Evolutionary conservation across 2,329 filamentous ascomycete species (phyloP), one percentile per base, ranked within the genome.

Genomic region (Pestalotiopsis sp.): DNA sequence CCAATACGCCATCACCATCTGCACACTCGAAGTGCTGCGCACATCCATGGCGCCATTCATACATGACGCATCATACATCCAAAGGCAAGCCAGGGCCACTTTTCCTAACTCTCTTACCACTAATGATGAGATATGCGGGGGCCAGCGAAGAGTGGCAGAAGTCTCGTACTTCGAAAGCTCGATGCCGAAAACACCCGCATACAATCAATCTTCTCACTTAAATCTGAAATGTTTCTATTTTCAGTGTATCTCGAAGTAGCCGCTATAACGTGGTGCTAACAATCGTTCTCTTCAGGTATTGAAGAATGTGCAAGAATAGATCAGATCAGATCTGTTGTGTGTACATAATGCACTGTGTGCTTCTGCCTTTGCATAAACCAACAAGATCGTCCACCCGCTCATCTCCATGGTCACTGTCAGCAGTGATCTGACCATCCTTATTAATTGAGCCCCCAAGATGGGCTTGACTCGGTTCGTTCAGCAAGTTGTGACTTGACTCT

Each of bases 131-230:
- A 82, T 79, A 79, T 81, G 84, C 84, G 84, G 84, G 69, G 84
- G 84, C 84, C 84, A 86, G 84, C 84, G 77, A 76, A 82, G 70
- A 76, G 71, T 76, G 66, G 61, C 76, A 74, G 59, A 40, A 70
- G 75, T 74, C 73, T 72, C 73, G 73, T 70, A 60, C 61, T 58
- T 63, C 63, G 69, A 70, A 70, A 62, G 31, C 64, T 66, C 76
- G 70, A 80, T 90, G 88, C 81, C 86, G 89, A 87, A 80, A 87
- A 87, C 81, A 85, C 88, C 89, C 90, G 89, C 88, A 83, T 83
- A 82, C 84, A 80, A 72, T 80, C 82, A 70, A 90, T 91, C 89
- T 91, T 91, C 89, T 91, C 89, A 88, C 86, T 77, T 71, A 76
- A 83, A 79, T 89, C 86, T 89, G 88, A 89, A 78, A 72, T 67